Conservation (phyloP, 345 rosid species). For the Linum usitatissimum region DNA sequence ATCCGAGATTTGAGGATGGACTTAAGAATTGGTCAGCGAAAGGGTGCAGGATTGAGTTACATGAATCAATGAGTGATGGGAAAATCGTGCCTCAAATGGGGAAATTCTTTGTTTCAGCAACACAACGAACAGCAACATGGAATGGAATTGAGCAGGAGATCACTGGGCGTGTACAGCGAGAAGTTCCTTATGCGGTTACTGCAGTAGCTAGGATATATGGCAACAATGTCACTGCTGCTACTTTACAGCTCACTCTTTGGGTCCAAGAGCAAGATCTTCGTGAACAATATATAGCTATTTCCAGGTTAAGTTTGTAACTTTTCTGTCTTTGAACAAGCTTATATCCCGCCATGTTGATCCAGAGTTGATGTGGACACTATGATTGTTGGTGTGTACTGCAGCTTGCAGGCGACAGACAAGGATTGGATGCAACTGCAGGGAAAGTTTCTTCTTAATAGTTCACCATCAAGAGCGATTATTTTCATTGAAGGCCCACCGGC, state of each 20-base stretch:
- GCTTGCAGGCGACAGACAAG: conserved; percentile 8
- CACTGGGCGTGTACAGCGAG: conserved; percentile 7
- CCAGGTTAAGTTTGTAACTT: not conserved
- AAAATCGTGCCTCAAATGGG: conserved; percentile 2
- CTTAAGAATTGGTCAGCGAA: conserved; percentile 4
- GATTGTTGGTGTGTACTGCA: not conserved
- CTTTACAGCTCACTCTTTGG: conserved; percentile 3
- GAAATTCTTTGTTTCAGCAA: conserved; percentile 5
- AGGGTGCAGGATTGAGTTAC: conserved; percentile 8
- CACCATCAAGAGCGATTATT: conserved; percentile 6
- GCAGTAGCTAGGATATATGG: conserved; percentile 4
- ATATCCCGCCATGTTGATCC: no score
- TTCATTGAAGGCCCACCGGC: conserved; percentile 8
- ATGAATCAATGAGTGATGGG: conserved; percentile 8
- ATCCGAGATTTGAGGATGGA: conserved; percentile 9
- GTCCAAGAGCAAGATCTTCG: conserved; percentile 3
- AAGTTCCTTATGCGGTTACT: conserved; percentile 5
- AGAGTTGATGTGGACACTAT: not conserved
- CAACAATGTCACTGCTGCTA: conserved; percentile 1
- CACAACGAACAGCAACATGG: conserved; percentile 1
- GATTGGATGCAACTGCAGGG: conserved; percentile 8
- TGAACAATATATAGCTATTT: conserved; percentile 4
- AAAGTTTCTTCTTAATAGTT: conserved; percentile 7
- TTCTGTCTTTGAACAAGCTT: not conserved
- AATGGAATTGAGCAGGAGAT: conserved; percentile 9